phyloP scores from a whole-genome alignment of 208 protist species.

The Porcisia deanei region DNA sequence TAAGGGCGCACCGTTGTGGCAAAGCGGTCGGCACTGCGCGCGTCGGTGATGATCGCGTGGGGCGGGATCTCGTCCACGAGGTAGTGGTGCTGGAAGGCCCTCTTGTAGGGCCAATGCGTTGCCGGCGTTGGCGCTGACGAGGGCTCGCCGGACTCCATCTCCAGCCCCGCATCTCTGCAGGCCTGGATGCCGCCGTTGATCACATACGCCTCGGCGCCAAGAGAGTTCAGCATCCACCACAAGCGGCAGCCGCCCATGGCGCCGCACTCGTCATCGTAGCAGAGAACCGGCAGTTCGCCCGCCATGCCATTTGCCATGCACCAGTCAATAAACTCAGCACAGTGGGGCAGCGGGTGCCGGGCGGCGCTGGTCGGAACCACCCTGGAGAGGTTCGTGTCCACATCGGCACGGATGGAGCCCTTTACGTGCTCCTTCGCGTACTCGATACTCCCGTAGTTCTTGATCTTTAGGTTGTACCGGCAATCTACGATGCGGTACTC shows the following conservation, averaged over 20 bases:
- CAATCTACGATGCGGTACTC: constrained; percentile 72
- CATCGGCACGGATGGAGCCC: constrained; percentile 47
- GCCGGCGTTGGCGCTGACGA: constrained; percentile 12
- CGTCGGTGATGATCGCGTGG: constrained; percentile 67
- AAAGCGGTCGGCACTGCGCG: constrained; percentile 55
- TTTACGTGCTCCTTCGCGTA: constrained; percentile 58
- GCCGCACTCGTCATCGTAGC: constrained; percentile 83
- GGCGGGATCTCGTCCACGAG: constrained; percentile 43
- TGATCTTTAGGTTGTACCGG: constrained; percentile 59
- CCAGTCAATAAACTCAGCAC: constrained; percentile 60
- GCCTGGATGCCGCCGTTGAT: constrained; percentile 73
- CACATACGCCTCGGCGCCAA: constrained; percentile 83
- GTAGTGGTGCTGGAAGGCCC: constrained; percentile 37
- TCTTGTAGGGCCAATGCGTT: constrained; percentile 49
- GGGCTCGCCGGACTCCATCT: constrained; percentile 36
- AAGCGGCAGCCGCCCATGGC: constrained; percentile 72
- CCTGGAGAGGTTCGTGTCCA: constrained; percentile 58
- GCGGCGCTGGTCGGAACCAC: constrained; percentile 27
- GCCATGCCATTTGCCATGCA: constrained; percentile 54
- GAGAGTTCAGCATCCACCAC: constrained; percentile 88
- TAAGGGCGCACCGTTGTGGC: constrained; percentile 64
- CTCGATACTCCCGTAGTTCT: constrained; percentile 40
- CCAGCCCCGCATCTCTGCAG: constrained; percentile 44
- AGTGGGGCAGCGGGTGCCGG: constrained; percentile 64
- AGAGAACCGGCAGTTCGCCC: constrained; percentile 55